Percentiles rank a stretch among this genome's conserved stretches.
phyloP scores from a whole-genome alignment of 2,329 filamentous ascomycete species.

The Penicillium brevicompactum region DNA sequence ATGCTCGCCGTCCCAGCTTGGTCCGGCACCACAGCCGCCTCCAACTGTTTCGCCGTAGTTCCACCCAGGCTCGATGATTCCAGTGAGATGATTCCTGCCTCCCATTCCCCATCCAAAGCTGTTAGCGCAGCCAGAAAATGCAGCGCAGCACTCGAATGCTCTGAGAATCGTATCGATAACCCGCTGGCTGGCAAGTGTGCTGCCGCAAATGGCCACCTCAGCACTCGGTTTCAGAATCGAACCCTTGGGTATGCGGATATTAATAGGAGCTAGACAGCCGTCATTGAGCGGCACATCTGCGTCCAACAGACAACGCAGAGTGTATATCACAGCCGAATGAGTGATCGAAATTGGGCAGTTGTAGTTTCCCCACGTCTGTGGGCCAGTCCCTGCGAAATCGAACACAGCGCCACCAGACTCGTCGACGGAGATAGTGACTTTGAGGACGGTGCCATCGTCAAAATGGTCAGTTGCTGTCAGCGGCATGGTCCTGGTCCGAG shows the following conservation, averaged over 20 bases:
- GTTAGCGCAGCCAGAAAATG: constrained; percentile 73
- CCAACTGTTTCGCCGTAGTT: constrained; percentile 83
- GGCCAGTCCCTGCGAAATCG: constrained; percentile 69
- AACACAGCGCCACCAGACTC: constrained; percentile 71
- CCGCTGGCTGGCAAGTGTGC: constrained; percentile 37
- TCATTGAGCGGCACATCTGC: constrained; percentile 80
- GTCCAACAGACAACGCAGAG: constrained; percentile 70
- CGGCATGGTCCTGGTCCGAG: background rate
- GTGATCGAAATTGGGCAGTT: constrained; percentile 77
- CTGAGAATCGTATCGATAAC: constrained; percentile 76
- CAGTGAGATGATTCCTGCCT: background rate
- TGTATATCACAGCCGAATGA: constrained; percentile 57
- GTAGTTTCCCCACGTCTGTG: constrained; percentile 55
- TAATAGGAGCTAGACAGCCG: constrained; percentile 72
- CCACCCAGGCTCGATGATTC: constrained; percentile 45
- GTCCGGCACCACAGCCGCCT: constrained; percentile 72
- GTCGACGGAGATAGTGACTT: constrained; percentile 70
- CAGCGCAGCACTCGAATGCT: constrained; percentile 73
- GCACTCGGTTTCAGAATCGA: constrained; percentile 71
- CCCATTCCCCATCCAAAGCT: constrained; percentile 53
- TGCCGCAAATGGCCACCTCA: constrained; percentile 69
- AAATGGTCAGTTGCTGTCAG: constrained; percentile 68
- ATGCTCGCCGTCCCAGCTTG: constrained; percentile 69
- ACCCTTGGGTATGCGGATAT: constrained; percentile 63
- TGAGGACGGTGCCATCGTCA: constrained; percentile 76